Percentiles rank a stretch among this genome's conserved stretches.
These are phyloP conservation scores for Stromatinia cepivora DNA, from an alignment of 2,329 filamentous ascomycete genomes.

Conservation along the genomic window DNA sequence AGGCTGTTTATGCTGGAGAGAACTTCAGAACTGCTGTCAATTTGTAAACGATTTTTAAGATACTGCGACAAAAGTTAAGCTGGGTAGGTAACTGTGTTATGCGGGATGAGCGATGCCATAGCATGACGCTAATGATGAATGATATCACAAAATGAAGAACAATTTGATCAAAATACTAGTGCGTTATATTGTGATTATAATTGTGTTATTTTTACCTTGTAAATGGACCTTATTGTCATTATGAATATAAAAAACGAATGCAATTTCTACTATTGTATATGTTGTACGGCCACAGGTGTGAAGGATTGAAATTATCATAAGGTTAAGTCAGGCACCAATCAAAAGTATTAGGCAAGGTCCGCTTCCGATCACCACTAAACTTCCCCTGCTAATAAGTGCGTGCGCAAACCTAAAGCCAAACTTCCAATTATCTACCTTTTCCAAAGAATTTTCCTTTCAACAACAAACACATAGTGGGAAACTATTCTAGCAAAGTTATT, in stretches of 20 bases:
- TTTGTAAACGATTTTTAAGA: constrained; percentile 60
- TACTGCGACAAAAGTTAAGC: constrained; percentile 12
- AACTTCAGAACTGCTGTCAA: constrained; percentile 92
- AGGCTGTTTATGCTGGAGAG: constrained; percentile 86
- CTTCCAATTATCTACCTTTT: constrained; percentile 11
- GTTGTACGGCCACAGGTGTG: neutral
- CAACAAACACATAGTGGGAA: neutral
- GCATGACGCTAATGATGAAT: constrained; percentile 19
- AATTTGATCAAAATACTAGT: neutral
- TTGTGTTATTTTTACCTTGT: neutral
- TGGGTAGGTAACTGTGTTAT: constrained; percentile 9
- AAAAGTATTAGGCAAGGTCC: neutral
- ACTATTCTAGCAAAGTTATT: neutral
- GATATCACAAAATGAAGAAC: constrained; percentile 20
- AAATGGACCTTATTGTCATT: neutral
- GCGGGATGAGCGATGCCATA: constrained; percentile 17
- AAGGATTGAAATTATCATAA: neutral
- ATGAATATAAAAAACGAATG: neutral
- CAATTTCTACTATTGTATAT: neutral
- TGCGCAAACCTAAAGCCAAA: constrained; percentile 21
- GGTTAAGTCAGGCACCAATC: neutral
- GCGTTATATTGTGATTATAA: neutral
- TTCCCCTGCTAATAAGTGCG: constrained; percentile 7
- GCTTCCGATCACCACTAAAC: neutral
- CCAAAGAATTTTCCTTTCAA: neutral